Evolutionary conservation across 441 rosid species (phyloP), one percentile per base, ranked within the genome.

Genomic region (Dalechampia spathulata): DNA sequence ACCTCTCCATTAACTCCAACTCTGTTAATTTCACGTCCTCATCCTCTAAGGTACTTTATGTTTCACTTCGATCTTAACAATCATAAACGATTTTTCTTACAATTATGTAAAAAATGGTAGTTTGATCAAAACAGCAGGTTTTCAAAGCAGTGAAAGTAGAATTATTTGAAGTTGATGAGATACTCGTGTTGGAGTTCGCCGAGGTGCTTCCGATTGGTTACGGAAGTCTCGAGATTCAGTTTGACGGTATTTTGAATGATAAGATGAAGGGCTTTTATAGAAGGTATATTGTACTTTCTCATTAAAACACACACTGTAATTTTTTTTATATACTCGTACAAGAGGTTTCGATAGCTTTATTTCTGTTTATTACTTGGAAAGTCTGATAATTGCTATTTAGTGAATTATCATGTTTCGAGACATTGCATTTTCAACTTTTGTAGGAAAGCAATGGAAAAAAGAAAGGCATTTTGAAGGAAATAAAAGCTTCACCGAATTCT

Each of bases 191-290:
- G 67, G 95, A 87, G 62, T 93, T 89, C 61, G 46, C 64, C 32
- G 83, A 74, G 62, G 49, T 21, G 15, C 85, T 93, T 57, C 90
- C 90, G 0, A 52, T 65, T 39, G 95, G 90, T n/a, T 16, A 63
- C 4, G 99, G 99, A 34, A 74, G 74, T 68, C 70, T 93, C 55
- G 62, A 66, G 27, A 70, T 89, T 15, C 71, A 47, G 1, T 93
- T 85, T 64, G 78, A 70, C 23, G 97, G 99, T 23, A 67, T 72
- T 25, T 73, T 93, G 27, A 93, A 77, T 66, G 95, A 93, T 36
- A 83, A 68, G 74, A 83, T 87, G 97, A 93, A 83, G 57, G 99
- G 99, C 0, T 87, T 93, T 62, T 93, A 89, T 54, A 78, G 76
- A 74, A 87, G 97, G 97, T 92, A 55, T 64, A 65, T 1, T 14